Evolutionary conservation across 139 green algal genomes (phyloP).

Genomic region (Trebouxia sp.): DNA sequence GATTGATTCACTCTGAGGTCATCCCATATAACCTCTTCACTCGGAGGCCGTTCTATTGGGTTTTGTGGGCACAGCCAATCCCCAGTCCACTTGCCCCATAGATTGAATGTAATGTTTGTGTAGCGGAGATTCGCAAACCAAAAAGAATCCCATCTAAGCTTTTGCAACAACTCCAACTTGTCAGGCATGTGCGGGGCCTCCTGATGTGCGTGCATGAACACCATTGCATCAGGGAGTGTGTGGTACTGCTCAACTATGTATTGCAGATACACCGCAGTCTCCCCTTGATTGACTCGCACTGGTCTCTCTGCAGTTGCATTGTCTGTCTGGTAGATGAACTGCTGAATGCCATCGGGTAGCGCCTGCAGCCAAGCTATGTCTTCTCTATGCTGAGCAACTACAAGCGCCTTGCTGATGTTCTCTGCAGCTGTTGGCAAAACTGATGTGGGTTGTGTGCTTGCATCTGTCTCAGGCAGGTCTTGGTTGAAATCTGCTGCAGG

Average conservation of each 20-base stretch:
- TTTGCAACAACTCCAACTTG: slow-evolving; percentile 17
- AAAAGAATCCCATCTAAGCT: slow-evolving; percentile 12
- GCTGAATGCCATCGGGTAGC: neutral
- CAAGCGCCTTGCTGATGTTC: neutral
- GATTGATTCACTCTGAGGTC: slow-evolving; percentile 27
- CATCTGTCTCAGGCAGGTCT: neutral
- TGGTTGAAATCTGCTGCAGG: neutral
- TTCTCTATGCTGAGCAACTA: slow-evolving; percentile 7
- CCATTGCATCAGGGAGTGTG: slow-evolving; percentile 22
- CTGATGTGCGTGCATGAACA: slow-evolving; percentile 33
- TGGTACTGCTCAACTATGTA: slow-evolving; percentile 36
- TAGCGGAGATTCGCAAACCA: slow-evolving; percentile 29
- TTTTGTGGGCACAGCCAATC: slow-evolving; percentile 21
- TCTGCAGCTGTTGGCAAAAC: neutral
- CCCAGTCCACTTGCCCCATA: slow-evolving; percentile 30
- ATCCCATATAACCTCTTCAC: slow-evolving; percentile 25
- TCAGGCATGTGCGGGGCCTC: slow-evolving; percentile 24
- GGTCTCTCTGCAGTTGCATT: slow-evolving; percentile 16
- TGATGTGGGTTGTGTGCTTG: neutral
- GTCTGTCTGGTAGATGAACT: slow-evolving; percentile 2
- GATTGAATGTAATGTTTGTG: slow-evolving; percentile 8
- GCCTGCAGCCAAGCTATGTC: neutral
- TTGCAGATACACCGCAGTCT: slow-evolving; percentile 31
- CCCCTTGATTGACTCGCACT: slow-evolving; percentile 10
- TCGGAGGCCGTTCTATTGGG: slow-evolving; percentile 3